Evolutionary conservation across 371 early-diverging fungal species (phyloP), one percentile per base, ranked within the genome.

Genomic region (Coemansia sp.): DNA sequence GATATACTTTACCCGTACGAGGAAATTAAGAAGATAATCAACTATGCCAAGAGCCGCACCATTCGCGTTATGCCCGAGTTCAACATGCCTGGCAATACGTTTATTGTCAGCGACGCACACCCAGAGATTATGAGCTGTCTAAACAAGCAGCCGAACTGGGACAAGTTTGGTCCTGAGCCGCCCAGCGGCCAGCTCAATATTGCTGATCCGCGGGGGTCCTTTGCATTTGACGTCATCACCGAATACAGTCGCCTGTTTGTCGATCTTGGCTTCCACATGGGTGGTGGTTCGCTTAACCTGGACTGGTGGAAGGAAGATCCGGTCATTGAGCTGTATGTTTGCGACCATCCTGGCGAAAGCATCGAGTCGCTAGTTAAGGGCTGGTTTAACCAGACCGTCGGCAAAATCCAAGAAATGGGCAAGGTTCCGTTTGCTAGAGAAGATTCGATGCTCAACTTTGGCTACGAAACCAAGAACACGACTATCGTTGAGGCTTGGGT

Each of bases 41-140:
- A 80, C 34, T 90, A 86, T 68, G 92, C 86, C 50, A 82, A 84
- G 26, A 82, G 88, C 34, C 88, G 89, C 26, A 92, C 90, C 65
- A 84, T 93, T 40, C 87, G 93, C 59, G 80, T 92, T 24, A 81
- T 91, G 45, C 87, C 92, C 22, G 92, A 93, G 77, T 82, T 91
- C 21, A 91, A 92, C 58, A 86, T 90, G 84, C 92, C 93, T 27
- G 93, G 89, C 1, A 91, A 91, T 81, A 87, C 89, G 13, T 71
- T 81, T 55, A 62, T 82, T 13, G 69, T 82, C 62, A 80, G 81
- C 22, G 65, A 72, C 27, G 79, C 82, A 26, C 79, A 80, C 48
- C 87, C 87, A 2, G 81, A 85, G 52, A 83, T 87, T 47, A 83
- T 80, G 54, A 66, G 78, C 42, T 87, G 88, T 64, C 61, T 80